Evolutionary conservation across 345 rosid genomes (phyloP).

Genomic region (Salix koriyanagi): DNA sequence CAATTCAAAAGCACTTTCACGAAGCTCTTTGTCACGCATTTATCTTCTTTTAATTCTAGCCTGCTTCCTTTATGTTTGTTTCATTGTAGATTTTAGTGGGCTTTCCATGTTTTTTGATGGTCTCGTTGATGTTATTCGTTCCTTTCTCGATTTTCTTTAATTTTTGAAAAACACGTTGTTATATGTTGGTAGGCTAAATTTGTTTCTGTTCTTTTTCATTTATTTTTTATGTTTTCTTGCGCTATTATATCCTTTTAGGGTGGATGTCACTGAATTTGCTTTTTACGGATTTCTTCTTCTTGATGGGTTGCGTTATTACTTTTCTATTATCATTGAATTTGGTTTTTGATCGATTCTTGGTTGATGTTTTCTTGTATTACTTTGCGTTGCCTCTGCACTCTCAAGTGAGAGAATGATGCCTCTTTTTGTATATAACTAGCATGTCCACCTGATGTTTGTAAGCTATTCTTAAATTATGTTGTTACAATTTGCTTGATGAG

Average conservation of each 20-base stretch:
- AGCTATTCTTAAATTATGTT: background rate
- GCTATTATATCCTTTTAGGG: background rate
- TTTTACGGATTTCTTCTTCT: background rate
- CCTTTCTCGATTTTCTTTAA: background rate
- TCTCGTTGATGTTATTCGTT: background rate
- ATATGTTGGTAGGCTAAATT: background rate
- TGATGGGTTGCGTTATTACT: background rate
- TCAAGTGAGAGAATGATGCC: constrained; percentile 27
- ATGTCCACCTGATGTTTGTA: background rate
- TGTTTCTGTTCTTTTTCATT: background rate
- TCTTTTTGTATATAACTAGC: background rate
- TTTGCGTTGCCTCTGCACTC: background rate
- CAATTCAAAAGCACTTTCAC: constrained; percentile 43
- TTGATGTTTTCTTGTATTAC: background rate
- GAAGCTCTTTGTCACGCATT: constrained; percentile 68
- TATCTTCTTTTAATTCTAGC: constrained; percentile 54
- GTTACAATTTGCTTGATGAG: background rate
- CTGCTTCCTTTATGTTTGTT: background rate
- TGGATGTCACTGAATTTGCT: background rate
- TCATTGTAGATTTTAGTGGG: background rate
- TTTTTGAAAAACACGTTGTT: background rate
- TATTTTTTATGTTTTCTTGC: background rate
- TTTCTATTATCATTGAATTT: constrained; percentile 3
- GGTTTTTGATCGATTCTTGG: background rate
- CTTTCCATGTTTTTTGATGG: background rate